Evolutionary conservation across 2,329 filamentous ascomycete species (phyloP).

Genomic region (Botrytis medusae): DNA sequence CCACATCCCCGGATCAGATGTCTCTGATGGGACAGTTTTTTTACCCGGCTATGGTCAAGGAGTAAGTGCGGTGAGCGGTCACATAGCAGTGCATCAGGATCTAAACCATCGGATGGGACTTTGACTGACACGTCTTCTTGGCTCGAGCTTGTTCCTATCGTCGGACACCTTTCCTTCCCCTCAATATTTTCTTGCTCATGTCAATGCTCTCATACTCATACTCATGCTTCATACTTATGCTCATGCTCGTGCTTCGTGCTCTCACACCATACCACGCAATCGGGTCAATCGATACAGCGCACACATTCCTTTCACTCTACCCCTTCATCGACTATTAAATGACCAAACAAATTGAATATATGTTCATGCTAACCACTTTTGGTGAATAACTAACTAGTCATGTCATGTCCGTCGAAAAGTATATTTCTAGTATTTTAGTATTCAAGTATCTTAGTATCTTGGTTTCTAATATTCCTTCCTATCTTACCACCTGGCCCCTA

Average conservation of each 20-base stretch:
- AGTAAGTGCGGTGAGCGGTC: constrained; percentile 20
- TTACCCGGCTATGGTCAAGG: constrained; percentile 12
- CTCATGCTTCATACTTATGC: not conserved
- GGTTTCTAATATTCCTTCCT: not conserved
- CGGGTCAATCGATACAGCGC: constrained; percentile 2
- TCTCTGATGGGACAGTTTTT: constrained; percentile 16
- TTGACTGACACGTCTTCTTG: constrained; percentile 16
- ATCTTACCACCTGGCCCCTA: not conserved
- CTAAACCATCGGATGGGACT: constrained; percentile 7
- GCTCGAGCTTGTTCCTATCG: constrained; percentile 3
- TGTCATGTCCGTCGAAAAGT: not conserved
- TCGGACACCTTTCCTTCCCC: not conserved
- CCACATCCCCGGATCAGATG: constrained; percentile 19
- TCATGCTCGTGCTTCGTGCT: constrained; percentile 6
- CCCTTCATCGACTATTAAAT: not conserved
- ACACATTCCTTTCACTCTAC: not conserved
- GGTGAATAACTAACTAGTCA: constrained; percentile 5
- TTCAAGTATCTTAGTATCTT: not conserved
- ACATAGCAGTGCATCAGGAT: constrained; percentile 8
- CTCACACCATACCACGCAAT: constrained; percentile 10
- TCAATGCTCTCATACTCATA: not conserved
- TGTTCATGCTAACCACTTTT: constrained; percentile 1
- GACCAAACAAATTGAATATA: not conserved
- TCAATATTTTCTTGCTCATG: constrained; percentile 3
- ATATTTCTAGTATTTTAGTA: not conserved